Base-by-base conservation (phyloP, 2,329 filamentous ascomycete species). In the Aschersonia sp. region DNA sequence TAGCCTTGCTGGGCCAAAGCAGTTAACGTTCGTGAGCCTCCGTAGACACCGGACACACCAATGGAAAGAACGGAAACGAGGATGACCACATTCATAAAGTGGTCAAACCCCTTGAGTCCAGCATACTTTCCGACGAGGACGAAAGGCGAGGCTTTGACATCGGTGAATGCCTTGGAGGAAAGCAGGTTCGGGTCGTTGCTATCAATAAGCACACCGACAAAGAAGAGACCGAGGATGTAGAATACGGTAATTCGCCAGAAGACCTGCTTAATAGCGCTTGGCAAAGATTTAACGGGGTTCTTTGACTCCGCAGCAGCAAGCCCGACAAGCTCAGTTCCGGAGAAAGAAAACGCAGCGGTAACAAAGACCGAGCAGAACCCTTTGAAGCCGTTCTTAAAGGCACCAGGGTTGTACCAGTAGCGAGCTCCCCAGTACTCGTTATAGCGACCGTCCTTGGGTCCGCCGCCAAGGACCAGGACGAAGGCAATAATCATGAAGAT, bases 241-340 rank as follows among this genome's bases (percentile, higher is more conserved):
- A 77, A 77, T 53, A 76, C 58, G 0, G 69, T 73, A 49, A 76
- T 75, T 53, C 73, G 71, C 72, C 73, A 76, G 50, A 76, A 76
- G 32, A 76, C 85, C 60, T 94, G 87, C 68, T 92, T 92, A 57
- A 90, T 81, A 4, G 88, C 88, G 2, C 79, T 81, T 0, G 88
- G 88, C 1, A 95, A 73, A 0, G 82, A 77, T 58, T 84, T 81
- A 47, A 77, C 73, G 0, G 83, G 83, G 58, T 86, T 85, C 10
- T 68, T 65, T 0, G 83, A 77, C 62, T 88, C 84, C 2, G 49
- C 49, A 14, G 49, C 49, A 22, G 49, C 49, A 43, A 50, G 49
- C 30, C 49, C 49, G 4, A 87, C 82, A 3, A 85, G 68, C 58
- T 87, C 83, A 0, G 83, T 86, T 12, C 83, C 83, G 12, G 78